Conservation (phyloP, 208 protist species). For the Acanthamoeba culbertsoni region DNA sequence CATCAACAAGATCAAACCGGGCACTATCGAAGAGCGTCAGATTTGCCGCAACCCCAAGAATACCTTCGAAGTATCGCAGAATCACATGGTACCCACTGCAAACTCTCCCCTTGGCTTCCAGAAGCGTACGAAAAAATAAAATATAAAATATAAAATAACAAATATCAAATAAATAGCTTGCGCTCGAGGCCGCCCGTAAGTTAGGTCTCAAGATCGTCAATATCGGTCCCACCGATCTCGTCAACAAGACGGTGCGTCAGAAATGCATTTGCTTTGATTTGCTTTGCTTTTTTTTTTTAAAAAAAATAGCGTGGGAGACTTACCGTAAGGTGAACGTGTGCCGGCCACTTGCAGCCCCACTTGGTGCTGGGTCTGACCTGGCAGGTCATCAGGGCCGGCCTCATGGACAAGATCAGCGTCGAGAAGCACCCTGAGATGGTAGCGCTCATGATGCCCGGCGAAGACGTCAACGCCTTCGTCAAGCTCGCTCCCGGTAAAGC, state of each 20-base stretch:
- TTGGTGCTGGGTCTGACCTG: constrained; percentile 88
- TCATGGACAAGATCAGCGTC: constrained; percentile 82
- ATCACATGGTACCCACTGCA: constrained; percentile 71
- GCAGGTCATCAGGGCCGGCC: constrained; percentile 86
- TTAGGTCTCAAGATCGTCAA: constrained; percentile 88
- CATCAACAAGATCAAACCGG: constrained; percentile 84
- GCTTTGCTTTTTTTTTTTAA: too few species aligned
- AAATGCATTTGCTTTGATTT: not conserved
- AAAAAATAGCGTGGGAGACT: too few species aligned
- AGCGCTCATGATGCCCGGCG: constrained; percentile 82
- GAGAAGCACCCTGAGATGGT: constrained; percentile 83
- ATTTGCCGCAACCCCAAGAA: constrained; percentile 80
- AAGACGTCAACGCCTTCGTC: constrained; percentile 82
- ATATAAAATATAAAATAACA: too few species aligned
- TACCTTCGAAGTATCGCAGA: constrained; percentile 85
- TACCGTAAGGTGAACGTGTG: too few species aligned
- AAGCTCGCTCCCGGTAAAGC: constrained; percentile 72
- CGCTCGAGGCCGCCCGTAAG: constrained; percentile 84
- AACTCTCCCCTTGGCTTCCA: too few species aligned
- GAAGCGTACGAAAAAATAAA: too few species aligned
- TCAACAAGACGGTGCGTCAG: constrained; percentile 33
- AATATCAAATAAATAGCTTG: too few species aligned
- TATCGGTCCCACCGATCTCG: constrained; percentile 83
- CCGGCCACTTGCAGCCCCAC: constrained; percentile 45
- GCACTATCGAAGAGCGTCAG: constrained; percentile 88